Evolutionary conservation across 225 moss, liverwort and hornwort species (phyloP).

Genomic region (Anthoceros angustus): DNA sequence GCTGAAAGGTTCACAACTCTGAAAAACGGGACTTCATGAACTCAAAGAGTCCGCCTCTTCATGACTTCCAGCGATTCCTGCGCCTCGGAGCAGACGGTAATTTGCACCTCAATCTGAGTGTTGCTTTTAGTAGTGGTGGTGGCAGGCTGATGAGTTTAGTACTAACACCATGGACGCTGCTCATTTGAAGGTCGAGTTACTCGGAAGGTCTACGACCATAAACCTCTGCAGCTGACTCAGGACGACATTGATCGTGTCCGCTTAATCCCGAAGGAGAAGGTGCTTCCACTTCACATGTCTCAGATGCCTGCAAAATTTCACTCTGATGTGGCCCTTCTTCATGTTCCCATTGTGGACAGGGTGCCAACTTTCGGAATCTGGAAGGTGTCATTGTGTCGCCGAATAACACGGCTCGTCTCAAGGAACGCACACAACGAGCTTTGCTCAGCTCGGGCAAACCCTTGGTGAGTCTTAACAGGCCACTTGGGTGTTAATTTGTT

Average conservation of each 20-base stretch:
- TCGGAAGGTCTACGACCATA: constrained; percentile 58
- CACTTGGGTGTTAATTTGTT: background rate
- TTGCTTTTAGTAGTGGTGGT: too few species aligned
- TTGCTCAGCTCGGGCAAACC: background rate
- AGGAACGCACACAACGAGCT: background rate
- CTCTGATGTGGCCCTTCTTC: background rate
- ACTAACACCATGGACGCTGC: too few species aligned
- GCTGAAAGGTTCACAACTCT: background rate
- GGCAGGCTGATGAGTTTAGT: too few species aligned
- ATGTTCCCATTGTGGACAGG: background rate
- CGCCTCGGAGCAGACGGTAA: background rate
- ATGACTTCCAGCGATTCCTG: background rate
- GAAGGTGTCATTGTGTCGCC: background rate
- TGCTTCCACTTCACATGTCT: constrained; percentile 5
- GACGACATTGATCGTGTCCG: constrained; percentile 62
- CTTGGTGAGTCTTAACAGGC: background rate
- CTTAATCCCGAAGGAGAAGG: constrained; percentile 78
- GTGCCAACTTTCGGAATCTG: background rate
- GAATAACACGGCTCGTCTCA: background rate
- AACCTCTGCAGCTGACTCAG: constrained; percentile 48
- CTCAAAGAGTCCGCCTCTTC: background rate
- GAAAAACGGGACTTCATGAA: background rate
- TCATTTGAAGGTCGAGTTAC: background rate
- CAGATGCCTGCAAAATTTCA: background rate
- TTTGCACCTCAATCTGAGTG: too few species aligned